phyloP scores from a whole-genome alignment of 768 basidiomycete genomes.

The Leucosporidium scottii region DNA sequence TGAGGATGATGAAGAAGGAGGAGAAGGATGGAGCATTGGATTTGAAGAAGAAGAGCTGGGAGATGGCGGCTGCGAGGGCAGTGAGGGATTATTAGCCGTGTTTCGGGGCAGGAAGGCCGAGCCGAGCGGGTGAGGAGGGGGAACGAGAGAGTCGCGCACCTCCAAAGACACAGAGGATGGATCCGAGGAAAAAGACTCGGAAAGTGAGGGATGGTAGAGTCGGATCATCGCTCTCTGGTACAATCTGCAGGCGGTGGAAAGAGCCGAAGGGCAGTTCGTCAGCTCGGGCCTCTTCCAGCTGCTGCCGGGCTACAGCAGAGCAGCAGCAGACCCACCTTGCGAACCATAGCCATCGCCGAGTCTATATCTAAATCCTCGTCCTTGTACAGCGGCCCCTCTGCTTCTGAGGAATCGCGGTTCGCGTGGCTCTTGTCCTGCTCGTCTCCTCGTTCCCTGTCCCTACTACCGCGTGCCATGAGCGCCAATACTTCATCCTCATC shows the following conservation, averaged over 20 bases:
- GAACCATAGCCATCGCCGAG: conserved; percentile 4
- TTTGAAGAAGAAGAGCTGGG: conserved; percentile 40
- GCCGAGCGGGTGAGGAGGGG: background rate
- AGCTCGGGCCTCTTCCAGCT: background rate
- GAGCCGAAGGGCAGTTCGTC: background rate
- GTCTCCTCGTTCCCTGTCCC: too few relatives aligned
- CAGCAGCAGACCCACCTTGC: background rate
- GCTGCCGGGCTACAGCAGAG: background rate
- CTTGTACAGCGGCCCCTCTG: background rate
- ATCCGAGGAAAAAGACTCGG: conserved; percentile 34
- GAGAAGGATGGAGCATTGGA: conserved; percentile 36
- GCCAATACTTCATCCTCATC: too few relatives aligned
- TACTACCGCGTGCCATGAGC: too few relatives aligned
- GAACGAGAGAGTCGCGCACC: background rate
- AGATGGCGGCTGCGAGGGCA: conserved; percentile 32
- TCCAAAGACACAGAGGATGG: conserved; percentile 28
- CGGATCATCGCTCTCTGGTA: conserved; percentile 38
- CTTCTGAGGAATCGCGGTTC: background rate
- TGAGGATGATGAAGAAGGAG: conserved; percentile 14
- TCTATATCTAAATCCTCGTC: conserved; percentile 5
- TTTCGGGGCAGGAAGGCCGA: background rate
- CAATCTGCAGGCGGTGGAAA: conserved; percentile 18
- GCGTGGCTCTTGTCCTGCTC: too few relatives aligned
- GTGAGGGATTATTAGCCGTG: conserved; percentile 2
- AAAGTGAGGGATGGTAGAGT: conserved; percentile 37